Conservation (phyloP, 805 yeast species). For the Metschnikowia lachancei region DNA sequence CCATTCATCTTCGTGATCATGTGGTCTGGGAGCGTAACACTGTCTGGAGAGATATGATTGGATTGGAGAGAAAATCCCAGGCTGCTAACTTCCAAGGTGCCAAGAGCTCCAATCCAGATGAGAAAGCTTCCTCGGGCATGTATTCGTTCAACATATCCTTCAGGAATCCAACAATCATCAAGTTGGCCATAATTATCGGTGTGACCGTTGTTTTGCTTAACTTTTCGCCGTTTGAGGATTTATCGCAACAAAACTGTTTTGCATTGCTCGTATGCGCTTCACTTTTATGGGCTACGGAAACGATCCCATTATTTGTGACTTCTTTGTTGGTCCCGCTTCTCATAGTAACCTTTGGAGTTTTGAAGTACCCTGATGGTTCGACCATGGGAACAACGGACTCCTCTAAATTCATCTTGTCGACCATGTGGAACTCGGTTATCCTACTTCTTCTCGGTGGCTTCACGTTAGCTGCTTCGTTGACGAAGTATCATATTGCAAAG, state of each 20-base stretch:
- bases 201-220: slow-evolving; percentile 52
- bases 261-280: slow-evolving; percentile 60
- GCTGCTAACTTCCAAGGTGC: slow-evolving; percentile 46
- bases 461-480: slow-evolving; percentile 53
- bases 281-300: slow-evolving; percentile 52
- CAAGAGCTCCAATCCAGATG: slow-evolving; percentile 2
- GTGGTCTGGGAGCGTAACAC: slow-evolving; percentile 57
- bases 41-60: slow-evolving; percentile 57
- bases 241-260: slow-evolving; percentile 68
- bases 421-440: slow-evolving; percentile 56
- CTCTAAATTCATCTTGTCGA: slow-evolving; percentile 43
- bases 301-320: slow-evolving; percentile 49
- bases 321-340: slow-evolving; percentile 49
- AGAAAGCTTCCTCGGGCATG: slow-evolving; percentile 13
- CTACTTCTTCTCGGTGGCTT: slow-evolving; percentile 52
- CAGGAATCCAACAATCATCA: slow-evolving; percentile 34
- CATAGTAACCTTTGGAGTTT: slow-evolving; percentile 46
- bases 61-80: slow-evolving; percentile 75
- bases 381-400: slow-evolving; percentile 43
- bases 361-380: slow-evolving; percentile 49
- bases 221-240: slow-evolving; percentile 59
- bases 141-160: slow-evolving; percentile 19
- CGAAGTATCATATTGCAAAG: slow-evolving; percentile 53
- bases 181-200: slow-evolving; percentile 46
- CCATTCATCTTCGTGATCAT: slow-evolving; percentile 54